Evolutionary conservation across 2,329 filamentous ascomycete genomes (phyloP).

Genomic region (Fusarium virguliforme): DNA sequence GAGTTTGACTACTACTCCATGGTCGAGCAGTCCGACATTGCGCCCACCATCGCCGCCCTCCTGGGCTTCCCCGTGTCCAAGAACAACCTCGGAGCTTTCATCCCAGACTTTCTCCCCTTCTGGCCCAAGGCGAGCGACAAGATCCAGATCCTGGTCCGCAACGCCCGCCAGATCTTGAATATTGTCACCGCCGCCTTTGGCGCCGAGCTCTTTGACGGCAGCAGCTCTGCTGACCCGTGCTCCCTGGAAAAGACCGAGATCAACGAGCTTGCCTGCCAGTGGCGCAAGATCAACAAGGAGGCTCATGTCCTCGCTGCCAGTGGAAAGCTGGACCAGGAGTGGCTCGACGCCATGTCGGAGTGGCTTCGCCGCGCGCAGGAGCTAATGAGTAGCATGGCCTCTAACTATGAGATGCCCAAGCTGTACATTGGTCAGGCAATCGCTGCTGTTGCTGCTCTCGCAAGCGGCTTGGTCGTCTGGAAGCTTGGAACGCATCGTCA

Average conservation of each 20-base stretch:
- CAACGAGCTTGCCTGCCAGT: constrained; percentile 78
- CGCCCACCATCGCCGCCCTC: constrained; percentile 88
- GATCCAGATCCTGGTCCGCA: constrained; percentile 80
- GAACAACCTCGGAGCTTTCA: constrained; percentile 92
- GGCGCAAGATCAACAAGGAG: constrained; percentile 62
- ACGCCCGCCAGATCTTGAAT: constrained; percentile 84
- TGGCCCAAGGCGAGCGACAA: constrained; percentile 74
- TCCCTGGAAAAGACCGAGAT: constrained; percentile 59
- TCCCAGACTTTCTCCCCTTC: constrained; percentile 82
- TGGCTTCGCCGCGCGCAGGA: constrained; percentile 83
- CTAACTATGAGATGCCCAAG: constrained; percentile 85
- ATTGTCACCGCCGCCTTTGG: constrained; percentile 84
- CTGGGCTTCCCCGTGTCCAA: constrained; percentile 89
- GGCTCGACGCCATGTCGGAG: constrained; percentile 63
- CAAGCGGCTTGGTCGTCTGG: constrained; percentile 29
- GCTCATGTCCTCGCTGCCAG: constrained; percentile 45
- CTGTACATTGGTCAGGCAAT: constrained; percentile 66
- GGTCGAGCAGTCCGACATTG: constrained; percentile 95
- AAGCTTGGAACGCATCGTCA: constrained; percentile 28
- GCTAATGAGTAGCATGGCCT: constrained; percentile 89
- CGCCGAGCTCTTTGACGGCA: constrained; percentile 60
- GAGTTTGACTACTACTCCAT: constrained; percentile 88
- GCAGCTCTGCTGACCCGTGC: constrained; percentile 57
- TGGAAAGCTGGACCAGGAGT: constrained; percentile 56
- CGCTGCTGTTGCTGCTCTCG: constrained; percentile 54